Conservation (phyloP, 192 early-diverging fungal genomes). For the Oehlia diaphana region DNA sequence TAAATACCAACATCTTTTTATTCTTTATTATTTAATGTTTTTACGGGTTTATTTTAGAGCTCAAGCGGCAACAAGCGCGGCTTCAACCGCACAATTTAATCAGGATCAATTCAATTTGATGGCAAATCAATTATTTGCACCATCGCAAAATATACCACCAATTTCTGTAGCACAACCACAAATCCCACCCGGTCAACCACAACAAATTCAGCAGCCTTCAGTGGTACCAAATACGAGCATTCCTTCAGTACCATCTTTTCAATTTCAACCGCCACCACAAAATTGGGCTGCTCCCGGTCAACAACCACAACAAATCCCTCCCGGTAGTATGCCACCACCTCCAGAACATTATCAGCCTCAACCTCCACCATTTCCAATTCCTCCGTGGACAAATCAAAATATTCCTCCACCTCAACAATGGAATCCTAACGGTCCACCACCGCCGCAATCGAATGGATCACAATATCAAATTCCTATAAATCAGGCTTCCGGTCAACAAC, state of each 20-base stretch:
- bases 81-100: constrained; percentile 16
- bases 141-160: neutral
- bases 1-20: neutral
- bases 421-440: constrained; percentile 22
- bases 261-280: neutral
- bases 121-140: constrained; percentile 12
- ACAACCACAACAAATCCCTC: neutral
- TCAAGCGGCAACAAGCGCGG: constrained; percentile 3
- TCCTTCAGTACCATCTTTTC: neutral
- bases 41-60: neutral
- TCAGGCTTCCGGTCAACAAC: neutral
- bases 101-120: constrained; percentile 2
- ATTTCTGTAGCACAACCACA: neutral
- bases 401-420: constrained; percentile 9
- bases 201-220: neutral
- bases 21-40: neutral
- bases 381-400: neutral
- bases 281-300: constrained; percentile 2
- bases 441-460: neutral
- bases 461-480: neutral
- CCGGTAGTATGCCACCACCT: constrained; percentile 2
- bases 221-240: neutral
- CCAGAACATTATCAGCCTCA: neutral
- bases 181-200: neutral
- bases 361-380: constrained; percentile 5